A percentile compares a stretch with the other conserved stretches of the same genome.
These are phyloP conservation scores for Trichophyton verrucosum DNA, from an alignment of 2,329 filamentous ascomycete genomes.

Conservation along the genomic window DNA sequence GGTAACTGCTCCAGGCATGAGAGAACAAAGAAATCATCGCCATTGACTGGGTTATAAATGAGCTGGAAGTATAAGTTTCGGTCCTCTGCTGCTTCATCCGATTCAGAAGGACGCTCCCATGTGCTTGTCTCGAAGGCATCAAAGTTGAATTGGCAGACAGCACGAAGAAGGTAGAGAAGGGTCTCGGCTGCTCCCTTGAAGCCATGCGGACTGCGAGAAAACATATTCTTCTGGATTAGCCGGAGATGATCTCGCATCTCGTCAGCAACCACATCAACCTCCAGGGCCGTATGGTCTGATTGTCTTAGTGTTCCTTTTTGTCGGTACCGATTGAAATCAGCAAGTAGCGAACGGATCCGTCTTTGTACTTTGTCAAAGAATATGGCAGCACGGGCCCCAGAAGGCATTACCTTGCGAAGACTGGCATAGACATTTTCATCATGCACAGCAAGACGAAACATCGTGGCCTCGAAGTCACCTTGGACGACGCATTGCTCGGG, in stretches of 20 bases:
- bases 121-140: slow-evolving; percentile 28
- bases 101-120: slow-evolving; percentile 24
- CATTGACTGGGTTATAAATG: slow-evolving; percentile 25
- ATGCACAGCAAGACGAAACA: slow-evolving; percentile 35
- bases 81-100: slow-evolving; percentile 29
- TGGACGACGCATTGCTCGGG: slow-evolving; percentile 34
- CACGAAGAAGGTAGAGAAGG: slow-evolving; percentile 28
- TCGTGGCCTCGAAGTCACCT: slow-evolving; percentile 33
- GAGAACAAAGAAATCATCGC: slow-evolving; percentile 26
- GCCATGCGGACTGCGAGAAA: slow-evolving; percentile 25
- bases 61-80: slow-evolving; percentile 33
- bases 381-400: slow-evolving; percentile 30
- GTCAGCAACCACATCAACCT: slow-evolving; percentile 23
- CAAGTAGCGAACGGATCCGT: slow-evolving; percentile 24
- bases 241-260: slow-evolving; percentile 22
- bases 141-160: slow-evolving; percentile 27
- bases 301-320: slow-evolving; percentile 20
- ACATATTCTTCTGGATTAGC: slow-evolving; percentile 24
- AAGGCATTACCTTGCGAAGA: slow-evolving; percentile 32
- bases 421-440: slow-evolving; percentile 32
- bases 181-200: slow-evolving; percentile 27
- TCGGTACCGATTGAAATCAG: slow-evolving; percentile 31
- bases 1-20: slow-evolving; percentile 28
- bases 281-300: slow-evolving; percentile 15
- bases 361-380: slow-evolving; percentile 35